phyloP scores from a whole-genome alignment of 305 asterid species.

The Fraxinus baroniana region DNA sequence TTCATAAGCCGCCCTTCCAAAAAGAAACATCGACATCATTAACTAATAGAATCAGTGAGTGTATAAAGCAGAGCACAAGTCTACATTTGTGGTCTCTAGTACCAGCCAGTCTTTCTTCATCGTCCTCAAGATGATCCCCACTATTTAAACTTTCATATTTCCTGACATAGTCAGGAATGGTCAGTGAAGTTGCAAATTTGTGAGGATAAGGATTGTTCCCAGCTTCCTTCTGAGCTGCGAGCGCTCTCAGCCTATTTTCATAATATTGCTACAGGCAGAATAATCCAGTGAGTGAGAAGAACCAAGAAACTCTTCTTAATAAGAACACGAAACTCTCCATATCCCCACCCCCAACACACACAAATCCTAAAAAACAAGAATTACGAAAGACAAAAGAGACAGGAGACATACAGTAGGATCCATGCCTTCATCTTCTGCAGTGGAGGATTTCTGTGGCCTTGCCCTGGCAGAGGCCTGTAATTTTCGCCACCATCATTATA shows the following conservation, averaged over 20 bases:
- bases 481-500: background rate
- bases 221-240: conserved; percentile 56
- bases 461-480: conserved; percentile 47
- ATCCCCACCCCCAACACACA: background rate
- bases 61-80: background rate
- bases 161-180: conserved; percentile 58
- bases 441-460: conserved; percentile 45
- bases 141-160: conserved; percentile 48
- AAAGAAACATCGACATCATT: conserved; percentile 11
- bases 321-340: background rate
- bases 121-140: conserved; percentile 70
- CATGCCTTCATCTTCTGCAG: conserved; percentile 77
- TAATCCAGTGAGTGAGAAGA: background rate
- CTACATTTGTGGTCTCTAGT: background rate
- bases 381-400: background rate
- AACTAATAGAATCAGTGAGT: conserved; percentile 3
- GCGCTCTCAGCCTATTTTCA: conserved; percentile 65
- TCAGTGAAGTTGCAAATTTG: conserved; percentile 47
- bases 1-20: conserved; percentile 69
- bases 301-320: background rate
- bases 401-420: conserved; percentile 66
- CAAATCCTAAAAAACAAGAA: background rate
- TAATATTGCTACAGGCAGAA: conserved; percentile 65
- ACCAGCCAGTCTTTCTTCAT: conserved; percentile 75
- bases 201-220: conserved; percentile 80